Evolutionary conservation across 306 rosid genomes (phyloP), one percentile per base, ranked within the genome.

Genomic region (Cyclanthera cordifolia): DNA sequence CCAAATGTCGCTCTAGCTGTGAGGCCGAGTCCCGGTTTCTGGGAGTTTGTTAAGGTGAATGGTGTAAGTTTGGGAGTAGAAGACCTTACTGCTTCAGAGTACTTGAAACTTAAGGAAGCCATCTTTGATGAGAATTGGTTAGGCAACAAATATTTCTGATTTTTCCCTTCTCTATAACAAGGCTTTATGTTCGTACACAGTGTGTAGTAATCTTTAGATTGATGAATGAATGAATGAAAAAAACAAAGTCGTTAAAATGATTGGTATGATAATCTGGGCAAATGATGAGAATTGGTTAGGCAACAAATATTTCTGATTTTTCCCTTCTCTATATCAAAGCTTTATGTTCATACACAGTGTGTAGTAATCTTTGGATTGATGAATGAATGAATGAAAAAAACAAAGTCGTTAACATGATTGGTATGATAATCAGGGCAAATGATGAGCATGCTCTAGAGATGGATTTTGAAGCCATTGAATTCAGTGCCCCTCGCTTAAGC

Each of bases 401-500:
- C n/a, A n/a, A n/a, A n/a, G 30, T 27, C 30, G 30, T 27, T 27
- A 27, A 27, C 1, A 27, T 27, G 43, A 37, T 37, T 37, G 43
- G 28, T 71, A 21, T 57, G 14, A 46, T 45, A 19, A 54, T 72
- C 78, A 81, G 85, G 86, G 81, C 83, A 13, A 79, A 75, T 23
- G 86, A 82, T 71, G 83, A 76, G 48, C 53, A 76, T 71, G 81
- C 83, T 48, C 23, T 82, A 39, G 43, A 76, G 59, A 10, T 82
- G 53, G 81, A 82, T 32, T 82, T 82, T 72, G 79, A 79, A 71
- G 77, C 79, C 73, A 74, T 79, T 4, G 86, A 82, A 48, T 82
- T 72, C 75, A 45, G 67, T 11, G 47, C 75, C 47, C 83, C 86
- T 20, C 77, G 74, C 60, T 56, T 78, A 52, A 66, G 73, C 30